Conservation (phyloP, 176 grass and related monocot species). For the Miscanthus lutarioriparius region DNA sequence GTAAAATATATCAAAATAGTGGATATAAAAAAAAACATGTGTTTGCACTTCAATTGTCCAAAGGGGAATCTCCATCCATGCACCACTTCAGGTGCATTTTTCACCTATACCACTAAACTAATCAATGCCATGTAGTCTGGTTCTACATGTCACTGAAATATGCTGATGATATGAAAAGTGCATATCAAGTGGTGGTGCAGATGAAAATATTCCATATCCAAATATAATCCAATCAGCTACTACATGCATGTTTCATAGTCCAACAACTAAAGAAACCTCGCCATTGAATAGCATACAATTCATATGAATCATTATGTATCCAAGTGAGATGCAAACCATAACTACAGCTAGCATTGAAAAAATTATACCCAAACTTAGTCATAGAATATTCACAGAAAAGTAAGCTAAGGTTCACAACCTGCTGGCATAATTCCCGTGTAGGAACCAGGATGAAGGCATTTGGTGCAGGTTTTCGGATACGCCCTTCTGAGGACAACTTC, state of each 20-base stretch:
- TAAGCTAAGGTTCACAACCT: slow-evolving; percentile 42
- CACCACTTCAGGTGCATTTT: too few species aligned
- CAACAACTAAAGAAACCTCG: neutral
- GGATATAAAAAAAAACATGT: too few species aligned
- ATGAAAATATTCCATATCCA: too few species aligned
- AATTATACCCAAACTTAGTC: neutral
- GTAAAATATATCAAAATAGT: too few species aligned
- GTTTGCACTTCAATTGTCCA: too few species aligned
- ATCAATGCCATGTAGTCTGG: too few species aligned
- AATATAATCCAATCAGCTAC: too few species aligned
- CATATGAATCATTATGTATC: neutral
- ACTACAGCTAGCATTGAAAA: neutral
- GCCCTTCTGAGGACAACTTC: slow-evolving; percentile 68
- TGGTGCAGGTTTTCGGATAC: slow-evolving; percentile 55
- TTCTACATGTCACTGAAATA: too few species aligned
- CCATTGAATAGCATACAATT: neutral
- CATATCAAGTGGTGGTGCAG: too few species aligned
- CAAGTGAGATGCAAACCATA: slow-evolving; percentile 10
- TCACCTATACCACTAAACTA: too few species aligned
- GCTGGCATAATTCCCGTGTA: slow-evolving; percentile 83
- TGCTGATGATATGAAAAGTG: too few species aligned
- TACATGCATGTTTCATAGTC: neutral
- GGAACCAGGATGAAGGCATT: slow-evolving; percentile 83
- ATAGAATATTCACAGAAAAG: neutral
- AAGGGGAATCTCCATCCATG: too few species aligned